These are phyloP conservation scores for Starmerella bombi DNA, from an alignment of 805 yeast species.

Conservation along the genomic window DNA sequence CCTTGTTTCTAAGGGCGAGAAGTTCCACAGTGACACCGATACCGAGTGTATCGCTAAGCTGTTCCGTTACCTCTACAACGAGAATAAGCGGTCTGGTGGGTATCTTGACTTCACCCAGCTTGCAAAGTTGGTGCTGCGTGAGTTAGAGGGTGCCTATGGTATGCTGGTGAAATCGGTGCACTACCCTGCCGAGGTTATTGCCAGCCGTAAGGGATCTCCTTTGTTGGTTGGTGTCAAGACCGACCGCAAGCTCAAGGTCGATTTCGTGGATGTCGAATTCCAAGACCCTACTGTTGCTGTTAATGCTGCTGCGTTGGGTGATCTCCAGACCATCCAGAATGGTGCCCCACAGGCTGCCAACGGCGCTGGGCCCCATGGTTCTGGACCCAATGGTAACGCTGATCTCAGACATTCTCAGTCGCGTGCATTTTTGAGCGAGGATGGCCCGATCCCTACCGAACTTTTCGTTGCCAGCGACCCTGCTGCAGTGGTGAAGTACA, in stretches of 20 bases:
- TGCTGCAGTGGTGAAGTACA: slow-evolving; percentile 89
- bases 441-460: slow-evolving; percentile 91
- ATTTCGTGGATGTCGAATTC: slow-evolving; percentile 95
- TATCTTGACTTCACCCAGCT: slow-evolving; percentile 72
- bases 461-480: slow-evolving; percentile 95
- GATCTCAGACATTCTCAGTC: slow-evolving; percentile 78
- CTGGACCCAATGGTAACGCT: no score
- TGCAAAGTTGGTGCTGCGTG: slow-evolving; percentile 82
- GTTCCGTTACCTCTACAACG: slow-evolving; percentile 79
- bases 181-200: slow-evolving; percentile 91
- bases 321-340: slow-evolving; percentile 42
- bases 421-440: slow-evolving; percentile 91
- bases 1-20: slow-evolving; percentile 62
- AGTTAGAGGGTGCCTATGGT: slow-evolving; percentile 96
- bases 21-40: slow-evolving; percentile 87
- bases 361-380: background rate
- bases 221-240: slow-evolving; percentile 90
- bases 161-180: slow-evolving; percentile 79
- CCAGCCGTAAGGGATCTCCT: slow-evolving; percentile 97
- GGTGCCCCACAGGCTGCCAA: slow-evolving; percentile 24
- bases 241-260: slow-evolving; percentile 88
- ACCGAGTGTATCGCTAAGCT: slow-evolving; percentile 96
- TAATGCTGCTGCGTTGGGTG: slow-evolving; percentile 21
- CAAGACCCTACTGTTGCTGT: slow-evolving; percentile 39
- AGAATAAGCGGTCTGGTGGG: slow-evolving; percentile 50